Conservation (phyloP, 2,329 filamentous ascomycete species). For the Pyrenochaeta sp. region DNA sequence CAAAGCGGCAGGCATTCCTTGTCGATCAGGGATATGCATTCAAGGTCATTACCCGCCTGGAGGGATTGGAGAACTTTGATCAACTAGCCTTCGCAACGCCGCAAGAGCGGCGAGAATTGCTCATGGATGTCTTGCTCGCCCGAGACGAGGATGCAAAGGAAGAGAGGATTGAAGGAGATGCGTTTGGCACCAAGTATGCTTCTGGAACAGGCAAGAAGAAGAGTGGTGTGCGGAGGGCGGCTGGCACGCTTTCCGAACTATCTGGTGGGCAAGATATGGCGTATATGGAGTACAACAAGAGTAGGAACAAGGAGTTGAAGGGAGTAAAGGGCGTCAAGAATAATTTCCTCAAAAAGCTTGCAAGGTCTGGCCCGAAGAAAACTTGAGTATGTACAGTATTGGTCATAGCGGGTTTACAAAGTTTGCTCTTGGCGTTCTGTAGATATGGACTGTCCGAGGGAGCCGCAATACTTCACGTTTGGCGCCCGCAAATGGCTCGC, state of each 20-base stretch:
- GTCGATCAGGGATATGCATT: constrained; percentile 99
- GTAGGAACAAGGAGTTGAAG: constrained; percentile 57
- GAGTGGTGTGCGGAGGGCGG: constrained; percentile 78
- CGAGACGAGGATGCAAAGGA: constrained; percentile 76
- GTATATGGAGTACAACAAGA: constrained; percentile 64
- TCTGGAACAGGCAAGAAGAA: constrained; percentile 57
- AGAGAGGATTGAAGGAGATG: constrained; percentile 74
- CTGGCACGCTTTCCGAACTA: constrained; percentile 83
- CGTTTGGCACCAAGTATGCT: constrained; percentile 63
- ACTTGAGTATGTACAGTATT: neutral
- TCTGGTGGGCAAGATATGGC: constrained; percentile 97
- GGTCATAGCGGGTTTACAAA: neutral
- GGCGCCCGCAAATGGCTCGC: neutral
- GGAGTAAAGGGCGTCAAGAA: constrained; percentile 49
- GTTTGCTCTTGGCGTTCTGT: neutral
- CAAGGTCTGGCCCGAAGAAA: constrained; percentile 21
- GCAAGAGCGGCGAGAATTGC: constrained; percentile 81
- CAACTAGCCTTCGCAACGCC: constrained; percentile 82
- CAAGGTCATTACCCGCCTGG: constrained; percentile 96
- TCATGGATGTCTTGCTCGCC: constrained; percentile 89
- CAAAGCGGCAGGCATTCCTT: constrained; percentile 94
- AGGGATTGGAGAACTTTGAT: constrained; percentile 86
- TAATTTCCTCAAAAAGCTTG: constrained; percentile 56
- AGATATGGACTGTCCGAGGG: neutral
- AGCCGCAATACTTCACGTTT: no score